Conservation (phyloP, 352 stramenopile species). For the Saprolegnia diclina region DNA sequence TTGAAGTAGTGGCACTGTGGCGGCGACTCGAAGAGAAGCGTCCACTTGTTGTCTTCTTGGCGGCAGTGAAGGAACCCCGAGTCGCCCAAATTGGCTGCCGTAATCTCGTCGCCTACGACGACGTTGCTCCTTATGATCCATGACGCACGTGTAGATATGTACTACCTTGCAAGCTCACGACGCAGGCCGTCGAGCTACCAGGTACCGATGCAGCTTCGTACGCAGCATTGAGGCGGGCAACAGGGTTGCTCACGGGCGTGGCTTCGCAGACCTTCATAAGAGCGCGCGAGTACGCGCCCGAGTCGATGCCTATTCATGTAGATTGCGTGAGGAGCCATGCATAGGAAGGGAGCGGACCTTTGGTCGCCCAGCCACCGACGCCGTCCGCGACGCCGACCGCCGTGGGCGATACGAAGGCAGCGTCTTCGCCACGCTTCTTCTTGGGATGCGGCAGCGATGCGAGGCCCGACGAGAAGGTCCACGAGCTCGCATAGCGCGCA, state of each 20-base stretch:
- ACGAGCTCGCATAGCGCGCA: neutral
- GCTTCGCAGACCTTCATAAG: slow-evolving; percentile 47
- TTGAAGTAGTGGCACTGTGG: slow-evolving; percentile 96
- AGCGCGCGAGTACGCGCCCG: slow-evolving; percentile 80
- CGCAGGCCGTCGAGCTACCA: slow-evolving; percentile 80
- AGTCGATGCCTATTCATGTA: slow-evolving; percentile 61
- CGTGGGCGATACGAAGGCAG: slow-evolving; percentile 72
- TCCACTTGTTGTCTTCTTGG: slow-evolving; percentile 53
- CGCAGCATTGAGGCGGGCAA: slow-evolving; percentile 64
- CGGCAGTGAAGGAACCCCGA: slow-evolving; percentile 91
- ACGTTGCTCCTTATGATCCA: neutral
- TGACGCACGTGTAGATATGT: neutral
- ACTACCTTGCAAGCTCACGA: slow-evolving; percentile 69
- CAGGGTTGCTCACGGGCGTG: slow-evolving; percentile 40
- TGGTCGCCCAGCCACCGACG: slow-evolving; percentile 75
- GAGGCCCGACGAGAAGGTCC: slow-evolving; percentile 20
- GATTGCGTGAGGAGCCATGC: neutral
- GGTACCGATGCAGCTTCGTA: slow-evolving; percentile 58
- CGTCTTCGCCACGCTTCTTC: slow-evolving; percentile 84
- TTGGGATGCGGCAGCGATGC: slow-evolving; percentile 64
- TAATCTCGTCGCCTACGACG: slow-evolving; percentile 32
- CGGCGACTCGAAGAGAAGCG: slow-evolving; percentile 82
- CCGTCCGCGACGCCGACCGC: slow-evolving; percentile 81
- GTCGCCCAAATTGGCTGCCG: slow-evolving; percentile 91
- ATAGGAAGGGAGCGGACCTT: slow-evolving; percentile 38